Conservation (phyloP, 148 eudicot genomes). For the Vaccinium myrtillus region DNA sequence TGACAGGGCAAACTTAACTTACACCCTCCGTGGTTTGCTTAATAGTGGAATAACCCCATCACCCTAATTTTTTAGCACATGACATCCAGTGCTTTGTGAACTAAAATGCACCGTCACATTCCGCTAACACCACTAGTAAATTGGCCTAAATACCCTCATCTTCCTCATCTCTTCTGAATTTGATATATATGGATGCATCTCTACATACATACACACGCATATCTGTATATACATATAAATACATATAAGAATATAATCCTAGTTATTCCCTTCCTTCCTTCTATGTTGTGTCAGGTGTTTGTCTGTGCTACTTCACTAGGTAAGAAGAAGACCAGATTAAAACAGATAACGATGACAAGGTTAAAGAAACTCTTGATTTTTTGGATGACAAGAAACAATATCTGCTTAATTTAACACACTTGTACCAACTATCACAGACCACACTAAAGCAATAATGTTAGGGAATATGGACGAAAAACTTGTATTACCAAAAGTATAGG, state of each 20-base stretch:
- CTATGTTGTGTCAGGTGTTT: background rate
- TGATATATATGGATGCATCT: too few species aligned
- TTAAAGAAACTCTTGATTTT: background rate
- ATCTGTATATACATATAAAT: too few species aligned
- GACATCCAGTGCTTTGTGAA: background rate
- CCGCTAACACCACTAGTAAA: background rate
- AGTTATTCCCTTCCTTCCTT: background rate
- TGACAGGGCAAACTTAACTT: background rate
- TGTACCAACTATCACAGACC: background rate
- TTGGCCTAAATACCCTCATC: background rate
- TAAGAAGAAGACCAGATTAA: too few species aligned
- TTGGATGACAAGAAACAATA: background rate
- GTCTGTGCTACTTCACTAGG: background rate
- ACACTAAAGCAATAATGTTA: background rate
- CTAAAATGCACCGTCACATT: background rate
- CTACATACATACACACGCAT: too few species aligned
- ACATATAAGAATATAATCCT: too few species aligned
- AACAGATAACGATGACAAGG: background rate
- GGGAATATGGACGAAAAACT: background rate
- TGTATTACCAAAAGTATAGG: conserved; percentile 89
- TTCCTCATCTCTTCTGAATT: background rate
- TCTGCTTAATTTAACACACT: background rate
- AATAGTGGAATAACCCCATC: background rate
- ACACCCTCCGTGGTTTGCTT: background rate
- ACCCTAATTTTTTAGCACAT: background rate